These are phyloP conservation scores for Calonectria hawksworthii DNA, from an alignment of 2,329 filamentous ascomycete species.

Conservation along the genomic window DNA sequence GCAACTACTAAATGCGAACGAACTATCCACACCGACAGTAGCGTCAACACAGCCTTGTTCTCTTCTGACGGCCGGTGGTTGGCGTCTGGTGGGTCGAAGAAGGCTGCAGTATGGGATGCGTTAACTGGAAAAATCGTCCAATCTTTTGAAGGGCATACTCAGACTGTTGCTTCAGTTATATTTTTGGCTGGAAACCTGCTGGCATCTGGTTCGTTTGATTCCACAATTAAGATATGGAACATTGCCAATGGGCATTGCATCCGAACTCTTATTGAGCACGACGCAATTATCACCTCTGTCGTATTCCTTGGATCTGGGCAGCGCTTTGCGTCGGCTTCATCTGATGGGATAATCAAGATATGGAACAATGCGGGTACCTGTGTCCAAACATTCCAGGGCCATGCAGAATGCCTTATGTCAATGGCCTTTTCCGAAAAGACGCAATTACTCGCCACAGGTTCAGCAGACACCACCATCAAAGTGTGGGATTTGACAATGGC, in stretches of 20 bases:
- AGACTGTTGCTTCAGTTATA: background rate
- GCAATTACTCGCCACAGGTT: background rate
- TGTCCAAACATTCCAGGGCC: background rate
- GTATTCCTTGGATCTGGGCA: background rate
- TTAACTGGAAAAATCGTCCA: background rate
- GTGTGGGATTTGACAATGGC: background rate
- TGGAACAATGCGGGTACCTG: background rate
- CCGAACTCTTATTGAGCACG: background rate
- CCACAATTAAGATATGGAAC: background rate
- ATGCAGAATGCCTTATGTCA: background rate
- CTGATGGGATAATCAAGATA: background rate
- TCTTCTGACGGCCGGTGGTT: background rate
- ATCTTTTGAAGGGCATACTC: background rate
- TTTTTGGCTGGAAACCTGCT: background rate
- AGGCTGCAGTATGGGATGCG: background rate
- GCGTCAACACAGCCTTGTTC: background rate
- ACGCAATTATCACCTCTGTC: background rate
- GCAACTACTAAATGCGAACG: background rate
- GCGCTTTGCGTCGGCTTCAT: background rate
- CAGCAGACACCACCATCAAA: background rate
- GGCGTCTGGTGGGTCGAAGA: background rate
- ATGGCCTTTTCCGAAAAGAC: background rate
- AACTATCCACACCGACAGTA: background rate
- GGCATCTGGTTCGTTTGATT: background rate
- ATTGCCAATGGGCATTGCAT: background rate